phyloP scores from a whole-genome alignment of 192 early-diverging fungal genomes.

The Kappamyces sp. region DNA sequence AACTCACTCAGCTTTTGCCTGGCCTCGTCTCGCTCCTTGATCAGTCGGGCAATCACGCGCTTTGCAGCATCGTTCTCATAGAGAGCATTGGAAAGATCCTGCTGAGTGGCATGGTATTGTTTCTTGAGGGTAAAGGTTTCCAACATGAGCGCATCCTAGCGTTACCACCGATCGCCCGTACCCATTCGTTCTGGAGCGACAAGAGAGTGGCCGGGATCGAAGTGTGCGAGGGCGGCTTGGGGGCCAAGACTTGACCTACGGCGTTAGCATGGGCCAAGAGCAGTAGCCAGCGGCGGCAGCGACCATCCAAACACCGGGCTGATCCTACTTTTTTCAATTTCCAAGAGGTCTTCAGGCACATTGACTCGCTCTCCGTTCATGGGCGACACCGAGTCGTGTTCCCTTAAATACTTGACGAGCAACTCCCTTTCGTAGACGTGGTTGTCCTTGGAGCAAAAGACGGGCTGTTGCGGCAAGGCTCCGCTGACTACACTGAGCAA shows the following conservation, averaged over 20 bases:
- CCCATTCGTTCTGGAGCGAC: conserved; percentile 90
- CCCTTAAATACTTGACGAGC: conserved; percentile 79
- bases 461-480: conserved; percentile 79
- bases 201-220: conserved; percentile 86
- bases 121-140: conserved; percentile 90
- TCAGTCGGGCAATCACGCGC: conserved; percentile 85
- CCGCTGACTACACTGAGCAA: conserved; percentile 71
- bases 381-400: conserved; percentile 77
- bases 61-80: conserved; percentile 96
- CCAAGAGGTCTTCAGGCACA: neutral
- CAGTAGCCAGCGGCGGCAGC: neutral
- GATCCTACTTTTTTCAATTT: neutral
- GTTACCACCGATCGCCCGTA: too few species aligned
- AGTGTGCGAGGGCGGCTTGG: conserved; percentile 82
- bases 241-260: conserved; percentile 61
- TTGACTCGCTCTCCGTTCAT: conserved; percentile 55
- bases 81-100: conserved; percentile 88
- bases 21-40: conserved; percentile 87
- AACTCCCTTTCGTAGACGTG: conserved; percentile 82
- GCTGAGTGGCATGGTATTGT: conserved; percentile 82
- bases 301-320: neutral
- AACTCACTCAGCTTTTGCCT: conserved; percentile 44
- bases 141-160: conserved; percentile 76
- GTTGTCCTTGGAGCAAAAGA: conserved; percentile 79
- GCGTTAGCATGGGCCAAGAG: conserved; percentile 10